These are phyloP conservation scores for Lyophyllum semitale DNA, from an alignment of 768 basidiomycete species.

Conservation along the genomic window DNA sequence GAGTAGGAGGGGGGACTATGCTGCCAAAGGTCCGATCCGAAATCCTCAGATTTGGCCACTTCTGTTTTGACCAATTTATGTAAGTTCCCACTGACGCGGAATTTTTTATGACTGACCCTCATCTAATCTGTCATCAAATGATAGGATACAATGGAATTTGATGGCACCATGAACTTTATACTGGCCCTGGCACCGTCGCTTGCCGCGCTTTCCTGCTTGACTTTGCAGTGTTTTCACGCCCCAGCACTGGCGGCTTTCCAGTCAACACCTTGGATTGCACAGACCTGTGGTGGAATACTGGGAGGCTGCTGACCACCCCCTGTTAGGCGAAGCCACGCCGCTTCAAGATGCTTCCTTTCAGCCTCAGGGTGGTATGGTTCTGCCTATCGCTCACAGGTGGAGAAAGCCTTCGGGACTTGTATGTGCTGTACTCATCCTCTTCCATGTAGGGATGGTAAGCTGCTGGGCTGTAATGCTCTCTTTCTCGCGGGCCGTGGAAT, in stretches of 20 bases:
- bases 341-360: conserved; percentile 51
- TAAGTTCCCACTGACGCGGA: conserved; percentile 1
- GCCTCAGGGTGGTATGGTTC: conserved; percentile 61
- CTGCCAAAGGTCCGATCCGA: too few species aligned
- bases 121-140: conserved; percentile 7
- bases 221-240: too few species aligned
- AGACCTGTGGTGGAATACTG: neutral
- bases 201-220: neutral
- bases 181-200: neutral
- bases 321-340: neutral
- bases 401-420: conserved; percentile 5
- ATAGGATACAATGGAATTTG: neutral
- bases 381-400: conserved; percentile 55
- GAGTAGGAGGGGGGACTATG: too few species aligned
- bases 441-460: conserved; percentile 44
- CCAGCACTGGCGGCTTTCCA: neutral
- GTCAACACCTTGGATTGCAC: neutral
- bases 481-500: conserved; percentile 44
- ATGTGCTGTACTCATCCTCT: neutral
- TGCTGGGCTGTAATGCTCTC: conserved; percentile 51
- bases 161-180: neutral
- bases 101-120: neutral
- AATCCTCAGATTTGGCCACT: too few species aligned
- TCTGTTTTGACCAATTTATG: too few species aligned
- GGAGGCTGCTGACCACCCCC: conserved; percentile 1